phyloP scores from a whole-genome alignment of 75 land plant species.

The Pinus taeda region DNA sequence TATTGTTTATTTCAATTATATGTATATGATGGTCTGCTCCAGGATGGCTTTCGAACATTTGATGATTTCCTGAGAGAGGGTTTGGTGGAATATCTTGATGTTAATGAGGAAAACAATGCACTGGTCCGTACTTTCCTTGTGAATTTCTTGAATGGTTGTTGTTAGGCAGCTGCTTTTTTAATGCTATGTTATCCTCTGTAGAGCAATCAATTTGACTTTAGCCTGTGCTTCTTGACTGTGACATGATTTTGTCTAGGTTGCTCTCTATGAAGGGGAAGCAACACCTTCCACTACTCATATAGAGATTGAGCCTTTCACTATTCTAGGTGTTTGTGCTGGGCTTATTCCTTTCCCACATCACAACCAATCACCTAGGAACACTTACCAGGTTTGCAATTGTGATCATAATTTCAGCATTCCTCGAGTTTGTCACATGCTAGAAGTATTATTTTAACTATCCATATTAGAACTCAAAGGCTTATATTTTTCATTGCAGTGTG shows the following conservation, averaged over 20 bases:
- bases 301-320: constrained; percentile 97
- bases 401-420: not conserved
- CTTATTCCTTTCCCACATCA: constrained; percentile 98
- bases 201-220: not conserved
- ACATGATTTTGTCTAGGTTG: constrained; percentile 52
- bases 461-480: constrained; percentile 6
- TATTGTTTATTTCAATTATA: not conserved
- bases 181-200: not conserved
- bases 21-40: constrained; percentile 10
- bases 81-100: constrained; percentile 95
- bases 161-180: not conserved
- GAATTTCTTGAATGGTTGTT: not conserved
- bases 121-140: constrained; percentile 42
- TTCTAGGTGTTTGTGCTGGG: constrained; percentile 94
- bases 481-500: constrained; percentile 64
- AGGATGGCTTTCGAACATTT: constrained; percentile 90
- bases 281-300: constrained; percentile 73
- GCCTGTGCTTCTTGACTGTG: not conserved
- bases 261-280: constrained; percentile 83
- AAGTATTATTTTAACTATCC: not conserved
- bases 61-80: constrained; percentile 92
- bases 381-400: constrained; percentile 71
- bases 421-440: not conserved
- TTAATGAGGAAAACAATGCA: constrained; percentile 97
- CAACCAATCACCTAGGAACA: constrained; percentile 97